phyloP scores from a whole-genome alignment of 2,329 filamentous ascomycete genomes.

The Paraphaeosphaeria minitans region DNA sequence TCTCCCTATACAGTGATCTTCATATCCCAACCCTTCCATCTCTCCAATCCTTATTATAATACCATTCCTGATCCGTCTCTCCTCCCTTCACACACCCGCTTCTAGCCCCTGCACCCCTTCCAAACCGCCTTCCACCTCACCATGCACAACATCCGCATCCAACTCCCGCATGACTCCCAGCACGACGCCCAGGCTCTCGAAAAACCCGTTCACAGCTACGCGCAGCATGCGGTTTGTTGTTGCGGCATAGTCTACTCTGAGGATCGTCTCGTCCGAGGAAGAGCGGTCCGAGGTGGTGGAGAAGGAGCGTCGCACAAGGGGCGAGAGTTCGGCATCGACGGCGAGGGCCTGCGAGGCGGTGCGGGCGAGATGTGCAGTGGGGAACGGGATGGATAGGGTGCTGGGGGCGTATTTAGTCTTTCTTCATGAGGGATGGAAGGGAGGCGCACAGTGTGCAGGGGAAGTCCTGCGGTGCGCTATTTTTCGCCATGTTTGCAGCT shows the following conservation, averaged over 20 bases:
- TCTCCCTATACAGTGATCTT: neutral
- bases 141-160: constrained; percentile 78
- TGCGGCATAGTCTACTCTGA: constrained; percentile 79
- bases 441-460: constrained; percentile 47
- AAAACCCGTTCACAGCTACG: constrained; percentile 94
- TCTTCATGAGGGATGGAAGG: neutral
- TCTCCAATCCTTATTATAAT: neutral
- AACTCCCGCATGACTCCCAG: constrained; percentile 89
- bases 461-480: constrained; percentile 30
- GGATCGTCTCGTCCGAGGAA: constrained; percentile 53
- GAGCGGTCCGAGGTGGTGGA: constrained; percentile 50
- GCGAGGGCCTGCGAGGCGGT: constrained; percentile 76
- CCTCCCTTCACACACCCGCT: constrained; percentile 63
- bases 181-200: constrained; percentile 85
- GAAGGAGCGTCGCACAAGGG: constrained; percentile 76
- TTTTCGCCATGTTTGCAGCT: neutral
- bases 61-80: neutral
- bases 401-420: constrained; percentile 51
- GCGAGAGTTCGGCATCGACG: constrained; percentile 88
- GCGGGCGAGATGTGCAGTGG: constrained; percentile 75
- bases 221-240: constrained; percentile 96
- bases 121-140: constrained; percentile 48
- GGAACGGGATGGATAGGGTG: constrained; percentile 79
- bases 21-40: neutral
- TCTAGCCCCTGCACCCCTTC: constrained; percentile 74